Base-by-base conservation (phyloP, 1,284 basidiomycete species). In the Athelia sp. region DNA sequence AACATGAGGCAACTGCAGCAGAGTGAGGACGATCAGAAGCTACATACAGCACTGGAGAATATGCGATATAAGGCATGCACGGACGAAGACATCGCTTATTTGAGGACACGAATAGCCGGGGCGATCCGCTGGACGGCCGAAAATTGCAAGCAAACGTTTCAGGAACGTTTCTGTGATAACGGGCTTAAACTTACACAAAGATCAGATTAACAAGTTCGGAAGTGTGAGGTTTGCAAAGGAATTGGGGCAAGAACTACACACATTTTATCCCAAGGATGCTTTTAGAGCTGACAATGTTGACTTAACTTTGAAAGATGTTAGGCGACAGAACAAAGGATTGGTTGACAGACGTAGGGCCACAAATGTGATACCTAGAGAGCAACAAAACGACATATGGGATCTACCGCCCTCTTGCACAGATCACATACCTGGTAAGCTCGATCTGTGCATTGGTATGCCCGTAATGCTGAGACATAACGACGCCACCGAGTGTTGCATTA, bases 361-460 rank as follows among this genome's bases (percentile, higher is more conserved):
- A 4, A 22, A 44, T 26, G 19, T 9, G 10, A 36, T 53, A 22
- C 14, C 45, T 1, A 26, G n/a, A 1, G 19, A 45, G 15, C 45
- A 58, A 10, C 64, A 67, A 52, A 21, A 65, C 1, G 21, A 54
- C 11, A 24, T 71, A 1, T 71, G 68, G 67, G 46, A 56, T 38
- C 44, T 61, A n/a, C 55, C 56, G 14, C 58, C 56, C 45, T 46
- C 45, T 22, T 17, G 47, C 2, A 58, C 56, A 11, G 44, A 56
- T 9, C 52, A 63, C 51, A 46, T 63, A 18, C 51, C 69, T 10
- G 66, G 63, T 4, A 65, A 55, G 18, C 47, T 73, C 2, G 49
- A 52, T 1, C 38, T 74, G 0, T 75, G 71, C 57, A 45, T 65
- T 23, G 69, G 69, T 0, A 57, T 74, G 54, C 73, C 71, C 32